Evolutionary conservation across 108 stramenopile genomes (phyloP), one percentile per base, ranked within the genome.

Genomic region (Aurantiochytrium sp.): DNA sequence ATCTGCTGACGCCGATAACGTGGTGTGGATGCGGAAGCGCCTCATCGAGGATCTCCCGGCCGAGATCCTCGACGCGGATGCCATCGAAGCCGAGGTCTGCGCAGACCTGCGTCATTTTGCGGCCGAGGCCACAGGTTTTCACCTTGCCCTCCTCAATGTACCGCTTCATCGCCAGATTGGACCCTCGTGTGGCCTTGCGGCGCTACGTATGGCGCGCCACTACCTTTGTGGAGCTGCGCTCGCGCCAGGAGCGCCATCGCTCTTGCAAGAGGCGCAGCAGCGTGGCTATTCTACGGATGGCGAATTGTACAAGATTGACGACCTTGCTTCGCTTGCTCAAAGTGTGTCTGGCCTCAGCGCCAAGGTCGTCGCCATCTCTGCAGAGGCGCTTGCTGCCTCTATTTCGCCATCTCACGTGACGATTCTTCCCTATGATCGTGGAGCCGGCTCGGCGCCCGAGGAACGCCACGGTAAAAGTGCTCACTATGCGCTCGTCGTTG

Each of bases 121-220:
- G 29, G 28, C 3, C 28, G 28, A 42, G 23, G 72, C 21, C 16
- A 42, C 72, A 18, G 72, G 49, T 83, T 12, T 83, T 16, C 43
- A 4, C 12, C 6, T 47, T 3, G n/a, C 12, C 76, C 51, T 47
- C 1, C 43, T 83, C 25, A 18, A 83, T 25, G 76, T 83, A 16
- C 76, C 76, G 44, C 28, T 47, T 43, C 51, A 83, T 53, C 45
- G 51, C 12, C 76, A 83, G 4, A 4, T 83, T 12, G 76, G 76
- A 16, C 76, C 76, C 8, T 83, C 76, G 10, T 83, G 76, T 4
- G 76, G 76, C 14, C 76, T 83, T 35, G 76, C 76, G 6, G 76
- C 76, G 45, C 76, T 83, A 21, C 76, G 76, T 35, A 83, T 83
- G 76, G 76, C 51, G n/a, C 76, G 76, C 18, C 49, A 83, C 64